These are phyloP conservation scores for Ceratocystis colombiana DNA, from an alignment of 2,329 filamentous ascomycete species.

Conservation along the genomic window DNA sequence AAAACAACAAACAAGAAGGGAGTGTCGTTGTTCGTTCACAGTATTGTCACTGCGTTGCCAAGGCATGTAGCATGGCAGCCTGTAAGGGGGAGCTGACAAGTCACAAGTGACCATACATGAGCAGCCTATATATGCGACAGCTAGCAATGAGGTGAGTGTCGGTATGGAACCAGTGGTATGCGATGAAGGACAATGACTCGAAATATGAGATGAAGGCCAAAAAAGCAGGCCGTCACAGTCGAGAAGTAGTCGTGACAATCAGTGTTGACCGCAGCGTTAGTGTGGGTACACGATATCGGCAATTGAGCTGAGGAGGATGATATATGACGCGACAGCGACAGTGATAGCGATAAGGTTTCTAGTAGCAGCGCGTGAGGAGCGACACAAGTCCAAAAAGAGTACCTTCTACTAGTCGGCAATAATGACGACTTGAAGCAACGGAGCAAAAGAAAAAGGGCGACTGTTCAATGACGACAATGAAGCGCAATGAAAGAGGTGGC, in stretches of 20 bases:
- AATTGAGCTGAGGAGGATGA: neutral
- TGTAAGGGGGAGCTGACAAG: slow-evolving; percentile 15
- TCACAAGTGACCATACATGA: slow-evolving; percentile 20
- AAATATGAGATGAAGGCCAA: slow-evolving; percentile 3
- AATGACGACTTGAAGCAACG: neutral
- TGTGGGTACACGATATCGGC: neutral
- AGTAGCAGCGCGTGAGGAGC: neutral
- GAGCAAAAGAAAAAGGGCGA: neutral
- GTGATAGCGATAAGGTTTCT: neutral
- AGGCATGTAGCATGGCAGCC: slow-evolving; percentile 21
- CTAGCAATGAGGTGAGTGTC: neutral
- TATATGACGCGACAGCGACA: slow-evolving; percentile 1
- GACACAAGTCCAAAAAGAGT: neutral
- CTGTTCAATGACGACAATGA: neutral
- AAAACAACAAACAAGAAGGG: neutral
- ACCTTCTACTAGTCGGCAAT: neutral
- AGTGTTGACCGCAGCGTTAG: neutral
- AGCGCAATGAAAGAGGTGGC: neutral
- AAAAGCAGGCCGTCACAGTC: neutral
- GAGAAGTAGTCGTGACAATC: slow-evolving; percentile 1
- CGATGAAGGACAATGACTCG: neutral
- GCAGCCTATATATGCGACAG: slow-evolving; percentile 4
- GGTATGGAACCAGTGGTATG: slow-evolving; percentile 1
- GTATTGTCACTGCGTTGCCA: slow-evolving; percentile 14
- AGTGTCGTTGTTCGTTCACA: neutral